Evolutionary conservation across 2,329 filamentous ascomycete species (phyloP).

Genomic region (Epicoccum sorghinum): DNA sequence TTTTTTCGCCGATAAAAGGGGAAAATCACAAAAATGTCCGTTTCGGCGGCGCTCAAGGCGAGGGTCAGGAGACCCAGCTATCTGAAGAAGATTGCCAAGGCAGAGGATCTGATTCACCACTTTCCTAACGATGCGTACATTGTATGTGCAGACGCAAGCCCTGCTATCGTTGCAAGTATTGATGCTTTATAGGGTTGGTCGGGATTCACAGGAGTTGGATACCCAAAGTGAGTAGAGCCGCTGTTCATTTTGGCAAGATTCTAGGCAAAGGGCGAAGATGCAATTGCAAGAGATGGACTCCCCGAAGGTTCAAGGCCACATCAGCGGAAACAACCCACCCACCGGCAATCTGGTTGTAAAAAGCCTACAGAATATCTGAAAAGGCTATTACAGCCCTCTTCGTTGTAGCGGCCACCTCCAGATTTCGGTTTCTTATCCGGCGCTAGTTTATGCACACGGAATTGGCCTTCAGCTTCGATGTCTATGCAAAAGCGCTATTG

Average conservation of each 20-base stretch:
- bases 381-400: too few species aligned
- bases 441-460: too few species aligned
- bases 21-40: conserved; percentile 50
- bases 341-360: neutral
- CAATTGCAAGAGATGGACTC: neutral
- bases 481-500: neutral
- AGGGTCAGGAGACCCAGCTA: conserved; percentile 78
- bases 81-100: conserved; percentile 77
- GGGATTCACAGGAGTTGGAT: conserved; percentile 88
- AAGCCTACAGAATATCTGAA: too few species aligned
- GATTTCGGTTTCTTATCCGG: too few species aligned
- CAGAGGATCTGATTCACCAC: conserved; percentile 78
- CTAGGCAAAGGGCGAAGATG: neutral
- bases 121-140: conserved; percentile 88
- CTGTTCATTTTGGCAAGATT: neutral
- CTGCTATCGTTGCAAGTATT: neutral
- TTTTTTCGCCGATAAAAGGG: neutral
- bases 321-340: neutral
- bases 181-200: conserved; percentile 68
- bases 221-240: conserved; percentile 72
- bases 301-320: neutral
- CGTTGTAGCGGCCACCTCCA: too few species aligned
- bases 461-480: too few species aligned
- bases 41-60: conserved; percentile 76
- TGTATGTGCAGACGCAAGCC: conserved; percentile 61